Evolutionary conservation across 805 yeast genomes (phyloP).

Genomic region (Pichia kluyveri): DNA sequence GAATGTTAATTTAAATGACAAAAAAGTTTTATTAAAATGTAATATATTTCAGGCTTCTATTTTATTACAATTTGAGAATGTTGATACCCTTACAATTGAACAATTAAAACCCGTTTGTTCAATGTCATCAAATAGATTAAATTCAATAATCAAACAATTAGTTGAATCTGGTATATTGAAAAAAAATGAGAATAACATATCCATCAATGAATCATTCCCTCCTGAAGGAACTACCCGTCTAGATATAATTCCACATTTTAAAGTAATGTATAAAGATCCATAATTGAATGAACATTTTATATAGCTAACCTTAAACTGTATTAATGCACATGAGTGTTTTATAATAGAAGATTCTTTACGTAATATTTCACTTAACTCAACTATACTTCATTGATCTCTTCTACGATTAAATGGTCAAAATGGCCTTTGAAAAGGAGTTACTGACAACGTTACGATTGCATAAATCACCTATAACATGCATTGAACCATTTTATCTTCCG

Average conservation of each 20-base stretch:
- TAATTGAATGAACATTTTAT: no score
- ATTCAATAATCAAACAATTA: background rate
- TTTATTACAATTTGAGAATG: conserved; percentile 29
- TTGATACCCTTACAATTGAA: conserved; percentile 13
- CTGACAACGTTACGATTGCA: conserved; percentile 7
- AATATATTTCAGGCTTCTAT: conserved; percentile 38
- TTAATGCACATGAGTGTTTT: no score
- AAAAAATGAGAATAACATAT: no score
- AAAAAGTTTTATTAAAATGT: conserved; percentile 10
- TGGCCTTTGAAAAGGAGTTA: conserved; percentile 25
- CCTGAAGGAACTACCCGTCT: no score
- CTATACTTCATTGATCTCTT: no score
- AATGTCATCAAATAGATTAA: conserved; percentile 13
- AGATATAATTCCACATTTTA: no score
- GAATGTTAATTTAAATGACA: background rate
- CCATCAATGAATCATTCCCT: no score
- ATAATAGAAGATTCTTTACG: no score
- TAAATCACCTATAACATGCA: conserved; percentile 3
- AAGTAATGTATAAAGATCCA: no score
- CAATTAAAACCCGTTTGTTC: conserved; percentile 23
- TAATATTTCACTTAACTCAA: no score
- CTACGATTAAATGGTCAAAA: background rate
- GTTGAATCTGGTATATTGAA: background rate
- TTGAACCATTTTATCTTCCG: conserved; percentile 7
- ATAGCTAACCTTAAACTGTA: no score